Base-by-base conservation (phyloP, 106 monocot genomes). In the Apostasia shenzhenica region DNA sequence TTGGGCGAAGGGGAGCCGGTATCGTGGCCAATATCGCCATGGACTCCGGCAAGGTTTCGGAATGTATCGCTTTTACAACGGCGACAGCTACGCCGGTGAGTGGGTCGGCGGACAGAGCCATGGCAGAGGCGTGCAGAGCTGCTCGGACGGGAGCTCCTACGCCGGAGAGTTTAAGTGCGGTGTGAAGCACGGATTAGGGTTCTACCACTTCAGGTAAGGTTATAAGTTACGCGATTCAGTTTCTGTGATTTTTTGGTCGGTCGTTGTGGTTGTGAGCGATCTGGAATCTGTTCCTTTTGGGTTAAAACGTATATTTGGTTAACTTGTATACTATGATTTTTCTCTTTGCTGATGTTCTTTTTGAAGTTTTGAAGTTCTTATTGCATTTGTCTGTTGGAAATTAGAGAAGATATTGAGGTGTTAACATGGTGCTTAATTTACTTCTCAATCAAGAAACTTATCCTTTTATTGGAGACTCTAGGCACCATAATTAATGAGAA, bases 31-130 rank as follows among this genome's bases (percentile, higher is more conserved):
- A 52, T 86, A 80, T 57, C 66, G 64, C 2, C 67, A 65, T 2
- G 86, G 86, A 1, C 46, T 73, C 41, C 58, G 86, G 53, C 82
- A 87, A 47, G 86, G 86, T 1, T 72, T 77, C 14, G 86, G 86
- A 42, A 71, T 78, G 8, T 87, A 83, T 41, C 49, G 57, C 54
- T 87, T 83, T 70, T 83, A 77, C n/a, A 80, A 77, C 42, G 86
- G 86, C 2, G 86, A 87, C 41, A 72, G 69, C 66, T 87, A 80
- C 45, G 80, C 80, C 12, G 86, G 86, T 0, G 86, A 78, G 79
- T 87, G 86, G 86, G 41, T 80, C 39, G 55, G 41, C 38, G 86
- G 86, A 49, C 82, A 80, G 68, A 86, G 79, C 80, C 80, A 82
- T 60, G 86, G 86, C 8, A 41, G 63, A 3, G 86, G 86, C 1